Conservation (phyloP, 306 rosid species). For the Arachis stenosperma region DNA sequence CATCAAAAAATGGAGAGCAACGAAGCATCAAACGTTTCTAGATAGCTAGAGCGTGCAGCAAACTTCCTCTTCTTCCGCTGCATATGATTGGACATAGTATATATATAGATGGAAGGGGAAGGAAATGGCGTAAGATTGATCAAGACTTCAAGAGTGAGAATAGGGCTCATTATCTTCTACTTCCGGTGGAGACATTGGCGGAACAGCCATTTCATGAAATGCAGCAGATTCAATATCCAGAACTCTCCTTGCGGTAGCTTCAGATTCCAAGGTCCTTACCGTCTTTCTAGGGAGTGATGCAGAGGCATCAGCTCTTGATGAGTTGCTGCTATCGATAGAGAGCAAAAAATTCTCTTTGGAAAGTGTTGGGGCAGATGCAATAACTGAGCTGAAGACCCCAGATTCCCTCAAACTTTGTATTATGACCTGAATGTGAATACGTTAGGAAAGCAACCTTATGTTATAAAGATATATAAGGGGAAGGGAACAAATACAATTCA, state of each 20-base stretch:
- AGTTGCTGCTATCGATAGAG: slow-evolving; percentile 74
- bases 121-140: slow-evolving; percentile 23
- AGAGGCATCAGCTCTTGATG: slow-evolving; percentile 67
- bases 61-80: slow-evolving; percentile 34
- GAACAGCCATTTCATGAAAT: slow-evolving; percentile 66
- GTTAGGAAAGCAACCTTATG: slow-evolving; percentile 19
- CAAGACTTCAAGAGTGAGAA: slow-evolving; percentile 35
- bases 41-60: slow-evolving; percentile 17
- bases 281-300: slow-evolving; percentile 67
- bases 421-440: slow-evolving; percentile 59
- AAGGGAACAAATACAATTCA: not conserved
- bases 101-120: slow-evolving; percentile 2
- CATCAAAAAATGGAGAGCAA: not conserved
- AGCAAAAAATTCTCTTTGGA: slow-evolving; percentile 79
- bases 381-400: slow-evolving; percentile 84
- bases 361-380: slow-evolving; percentile 74
- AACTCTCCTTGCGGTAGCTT: slow-evolving; percentile 65
- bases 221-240: slow-evolving; percentile 54
- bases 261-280: slow-evolving; percentile 48
- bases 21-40: slow-evolving; percentile 28
- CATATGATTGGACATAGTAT: not conserved
- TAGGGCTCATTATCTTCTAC: slow-evolving; percentile 44
- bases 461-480: not conserved
- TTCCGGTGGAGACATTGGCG: slow-evolving; percentile 81
- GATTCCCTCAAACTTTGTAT: slow-evolving; percentile 87